Conservation (phyloP, 192 early-diverging fungal species). For the Coemansia sp. region DNA sequence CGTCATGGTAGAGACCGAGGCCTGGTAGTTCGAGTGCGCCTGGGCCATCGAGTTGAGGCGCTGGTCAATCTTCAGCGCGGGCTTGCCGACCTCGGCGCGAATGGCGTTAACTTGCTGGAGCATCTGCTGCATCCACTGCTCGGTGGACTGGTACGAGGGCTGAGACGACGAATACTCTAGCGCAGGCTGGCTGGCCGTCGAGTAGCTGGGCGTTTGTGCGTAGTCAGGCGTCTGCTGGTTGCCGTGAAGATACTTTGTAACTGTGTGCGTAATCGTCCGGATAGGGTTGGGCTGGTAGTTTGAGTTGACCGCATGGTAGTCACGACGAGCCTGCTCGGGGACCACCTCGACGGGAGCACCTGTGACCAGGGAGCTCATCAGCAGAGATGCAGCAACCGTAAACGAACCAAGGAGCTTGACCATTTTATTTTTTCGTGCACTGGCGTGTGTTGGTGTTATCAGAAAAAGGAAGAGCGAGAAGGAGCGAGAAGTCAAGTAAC, state of each 20-base stretch:
- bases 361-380: constrained; percentile 6
- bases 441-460: not conserved
- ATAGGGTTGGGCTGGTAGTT: constrained; percentile 12
- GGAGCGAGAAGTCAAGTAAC: not conserved
- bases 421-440: constrained; percentile 11
- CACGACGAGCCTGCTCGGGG: constrained; percentile 32
- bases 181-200: constrained; percentile 1
- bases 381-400: constrained; percentile 4
- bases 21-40: constrained; percentile 39
- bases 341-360: constrained; percentile 12
- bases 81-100: constrained; percentile 32
- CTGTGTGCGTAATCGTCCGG: constrained; percentile 5
- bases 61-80: constrained; percentile 19
- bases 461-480: not conserved
- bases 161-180: not conserved
- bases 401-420: constrained; percentile 11
- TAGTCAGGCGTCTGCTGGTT: not conserved
- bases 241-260: constrained; percentile 1
- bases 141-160: not conserved
- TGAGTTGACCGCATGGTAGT: constrained; percentile 30
- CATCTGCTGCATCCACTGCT: constrained; percentile 42
- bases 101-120: constrained; percentile 32
- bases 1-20: constrained; percentile 23
- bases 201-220: not conserved
- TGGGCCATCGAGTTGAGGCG: constrained; percentile 36